These are phyloP conservation scores for Physocladia obscura DNA, from an alignment of 192 early-diverging fungal genomes.

Conservation along the genomic window DNA sequence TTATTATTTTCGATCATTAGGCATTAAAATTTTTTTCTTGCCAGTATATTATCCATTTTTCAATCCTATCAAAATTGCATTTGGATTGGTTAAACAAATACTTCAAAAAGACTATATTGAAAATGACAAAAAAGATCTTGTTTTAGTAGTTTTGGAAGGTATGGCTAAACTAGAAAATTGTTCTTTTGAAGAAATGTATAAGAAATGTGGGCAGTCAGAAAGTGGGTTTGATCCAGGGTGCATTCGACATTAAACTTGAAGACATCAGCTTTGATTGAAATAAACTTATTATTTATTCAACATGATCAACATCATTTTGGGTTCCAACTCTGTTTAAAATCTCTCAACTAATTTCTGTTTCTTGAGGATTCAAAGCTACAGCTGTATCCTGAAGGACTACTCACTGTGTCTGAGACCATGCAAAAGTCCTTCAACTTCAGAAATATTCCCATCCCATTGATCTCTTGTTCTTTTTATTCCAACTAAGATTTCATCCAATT, in stretches of 20 bases:
- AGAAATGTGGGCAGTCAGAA: no score
- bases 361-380: neutral
- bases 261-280: no score
- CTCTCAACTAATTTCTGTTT: neutral
- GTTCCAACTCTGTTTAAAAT: neutral
- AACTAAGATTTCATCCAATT: neutral
- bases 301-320: conserved; percentile 7
- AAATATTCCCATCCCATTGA: neutral
- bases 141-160: neutral
- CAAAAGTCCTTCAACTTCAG: neutral
- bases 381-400: neutral
- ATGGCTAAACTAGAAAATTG: neutral
- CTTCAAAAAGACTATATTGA: no score
- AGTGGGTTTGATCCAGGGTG: neutral
- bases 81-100: neutral
- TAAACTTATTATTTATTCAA: no score
- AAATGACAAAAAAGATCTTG: neutral
- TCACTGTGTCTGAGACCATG: neutral
- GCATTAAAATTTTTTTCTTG: no score
- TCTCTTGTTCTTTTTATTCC: neutral
- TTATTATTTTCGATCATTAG: no score
- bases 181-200: neutral
- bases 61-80: no score
- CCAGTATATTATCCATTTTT: no score
- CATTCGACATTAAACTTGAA: neutral